A percentile compares a stretch with the other conserved stretches of the same genome.
phyloP scores from a whole-genome alignment of 2,329 filamentous ascomycete genomes.

The Magnaporthiopsis incrustans region DNA sequence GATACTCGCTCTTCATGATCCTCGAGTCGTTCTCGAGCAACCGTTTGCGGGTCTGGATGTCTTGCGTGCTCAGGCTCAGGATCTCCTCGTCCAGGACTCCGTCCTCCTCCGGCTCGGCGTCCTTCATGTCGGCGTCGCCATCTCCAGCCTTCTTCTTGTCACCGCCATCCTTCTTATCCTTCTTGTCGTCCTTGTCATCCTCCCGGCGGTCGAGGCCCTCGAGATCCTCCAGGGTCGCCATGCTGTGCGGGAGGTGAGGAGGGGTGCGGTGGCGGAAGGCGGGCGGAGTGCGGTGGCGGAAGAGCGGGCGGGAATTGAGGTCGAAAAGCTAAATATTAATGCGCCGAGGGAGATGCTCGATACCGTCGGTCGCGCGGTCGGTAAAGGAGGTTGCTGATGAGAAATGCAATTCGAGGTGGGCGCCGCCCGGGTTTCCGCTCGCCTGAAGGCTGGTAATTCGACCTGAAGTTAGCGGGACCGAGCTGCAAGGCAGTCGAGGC shows the following conservation, averaged over 20 bases:
- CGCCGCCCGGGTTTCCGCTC: background rate
- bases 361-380: background rate
- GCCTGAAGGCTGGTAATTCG: background rate
- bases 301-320: background rate
- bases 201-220: conserved; percentile 78
- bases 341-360: background rate
- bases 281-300: background rate
- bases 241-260: conserved; percentile 30
- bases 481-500: conserved; percentile 12
- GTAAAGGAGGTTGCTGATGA: conserved; percentile 3
- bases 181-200: conserved; percentile 46
- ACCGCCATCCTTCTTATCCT: conserved; percentile 45
- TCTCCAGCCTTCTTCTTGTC: conserved; percentile 45
- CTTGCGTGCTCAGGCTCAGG: conserved; percentile 83
- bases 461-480: background rate
- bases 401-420: conserved; percentile 6
- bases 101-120: conserved; percentile 66
- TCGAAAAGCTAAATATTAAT: background rate
- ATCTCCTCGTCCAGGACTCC: conserved; percentile 90
- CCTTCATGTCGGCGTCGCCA: conserved; percentile 86
- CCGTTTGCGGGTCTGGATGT: conserved; percentile 84
- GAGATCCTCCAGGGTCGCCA: conserved; percentile 89
- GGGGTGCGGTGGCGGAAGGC: conserved; percentile 1
- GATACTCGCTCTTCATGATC: conserved; percentile 97
- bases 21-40: conserved; percentile 94